A percentile compares a stretch with the other conserved stretches of the same genome.
These are phyloP conservation scores for Neofusicoccum sp. DNA, from an alignment of 2,329 filamentous ascomycete genomes.

Conservation along the genomic window DNA sequence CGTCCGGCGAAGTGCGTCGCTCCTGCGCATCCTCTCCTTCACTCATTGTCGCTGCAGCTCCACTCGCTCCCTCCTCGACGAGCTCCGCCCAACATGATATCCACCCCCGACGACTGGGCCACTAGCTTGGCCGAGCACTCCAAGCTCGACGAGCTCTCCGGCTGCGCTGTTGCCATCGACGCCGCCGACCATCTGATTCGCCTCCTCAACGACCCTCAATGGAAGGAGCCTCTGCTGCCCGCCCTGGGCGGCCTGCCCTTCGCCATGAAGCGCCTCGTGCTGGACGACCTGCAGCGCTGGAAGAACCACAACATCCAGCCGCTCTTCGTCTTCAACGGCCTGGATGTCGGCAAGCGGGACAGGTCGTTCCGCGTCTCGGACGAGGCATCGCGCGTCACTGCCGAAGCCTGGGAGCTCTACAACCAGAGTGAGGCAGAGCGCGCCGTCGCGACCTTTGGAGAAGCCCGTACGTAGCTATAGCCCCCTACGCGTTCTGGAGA, in stretches of 20 bases:
- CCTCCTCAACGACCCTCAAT: constrained; percentile 64
- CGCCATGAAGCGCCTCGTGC: constrained; percentile 71
- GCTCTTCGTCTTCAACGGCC: constrained; percentile 88
- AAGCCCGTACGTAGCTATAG: constrained; percentile 63
- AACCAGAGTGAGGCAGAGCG: constrained; percentile 74
- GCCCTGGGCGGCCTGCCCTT: constrained; percentile 86
- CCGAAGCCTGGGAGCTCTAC: constrained; percentile 84
- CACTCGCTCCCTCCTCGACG: constrained; percentile 17
- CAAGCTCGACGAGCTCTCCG: constrained; percentile 68
- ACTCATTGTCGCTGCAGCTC: constrained; percentile 3
- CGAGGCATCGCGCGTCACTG: constrained; percentile 65
- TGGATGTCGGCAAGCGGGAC: constrained; percentile 74
- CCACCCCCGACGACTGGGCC: constrained; percentile 58
- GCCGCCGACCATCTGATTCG: constrained; percentile 84
- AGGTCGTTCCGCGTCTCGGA: constrained; percentile 60
- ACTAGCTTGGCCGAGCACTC: constrained; percentile 55
- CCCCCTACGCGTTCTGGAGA: not conserved
- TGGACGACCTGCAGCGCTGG: constrained; percentile 72
- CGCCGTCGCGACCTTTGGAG: constrained; percentile 84
- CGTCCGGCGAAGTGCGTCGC: constrained; percentile 8
- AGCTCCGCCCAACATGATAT: constrained; percentile 37
- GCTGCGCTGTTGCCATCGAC: constrained; percentile 77
- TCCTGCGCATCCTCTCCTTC: constrained; percentile 13
- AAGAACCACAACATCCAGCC: constrained; percentile 68
- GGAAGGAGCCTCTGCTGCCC: constrained; percentile 82